Evolutionary conservation across 768 basidiomycete genomes (phyloP).

Genomic region (Auricularia cornea): DNA sequence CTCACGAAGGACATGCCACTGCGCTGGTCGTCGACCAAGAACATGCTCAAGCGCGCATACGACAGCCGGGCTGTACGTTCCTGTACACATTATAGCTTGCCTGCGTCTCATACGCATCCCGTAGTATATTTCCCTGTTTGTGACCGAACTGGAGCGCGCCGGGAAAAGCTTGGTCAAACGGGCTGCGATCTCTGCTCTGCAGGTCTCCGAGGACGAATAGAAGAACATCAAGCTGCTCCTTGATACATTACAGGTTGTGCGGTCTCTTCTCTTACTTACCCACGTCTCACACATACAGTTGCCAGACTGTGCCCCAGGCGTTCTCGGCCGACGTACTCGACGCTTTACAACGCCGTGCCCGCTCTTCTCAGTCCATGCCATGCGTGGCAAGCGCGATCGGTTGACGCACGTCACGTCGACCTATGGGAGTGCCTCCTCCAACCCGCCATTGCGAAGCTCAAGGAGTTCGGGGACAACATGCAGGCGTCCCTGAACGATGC

Average conservation of each 20-base stretch:
- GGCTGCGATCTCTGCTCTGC: slow-evolving; percentile 10
- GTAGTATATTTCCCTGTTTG: not conserved
- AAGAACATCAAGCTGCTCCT: slow-evolving; percentile 12
- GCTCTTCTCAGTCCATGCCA: not conserved
- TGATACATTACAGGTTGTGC: slow-evolving; percentile 13
- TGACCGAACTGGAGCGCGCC: not conserved
- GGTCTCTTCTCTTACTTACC: not conserved
- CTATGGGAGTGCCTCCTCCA: not conserved
- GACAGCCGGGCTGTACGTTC: not conserved
- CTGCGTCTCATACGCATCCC: too few species aligned
- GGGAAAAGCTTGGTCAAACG: slow-evolving; percentile 2
- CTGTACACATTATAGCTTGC: too few species aligned
- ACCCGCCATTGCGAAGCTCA: not conserved
- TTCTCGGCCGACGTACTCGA: not conserved
- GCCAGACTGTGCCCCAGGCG: not conserved
- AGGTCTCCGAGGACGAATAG: slow-evolving; percentile 19
- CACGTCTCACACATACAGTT: not conserved
- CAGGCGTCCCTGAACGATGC: not conserved
- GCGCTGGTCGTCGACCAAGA: not conserved
- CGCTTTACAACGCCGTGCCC: not conserved
- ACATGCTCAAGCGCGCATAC: not conserved
- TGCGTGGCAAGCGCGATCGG: not conserved
- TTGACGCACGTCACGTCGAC: not conserved
- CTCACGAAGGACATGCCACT: not conserved
- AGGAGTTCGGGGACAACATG: not conserved